These are phyloP conservation scores for Aspergillus sp. DNA, from an alignment of 2,329 filamentous ascomycete species.

Conservation along the genomic window DNA sequence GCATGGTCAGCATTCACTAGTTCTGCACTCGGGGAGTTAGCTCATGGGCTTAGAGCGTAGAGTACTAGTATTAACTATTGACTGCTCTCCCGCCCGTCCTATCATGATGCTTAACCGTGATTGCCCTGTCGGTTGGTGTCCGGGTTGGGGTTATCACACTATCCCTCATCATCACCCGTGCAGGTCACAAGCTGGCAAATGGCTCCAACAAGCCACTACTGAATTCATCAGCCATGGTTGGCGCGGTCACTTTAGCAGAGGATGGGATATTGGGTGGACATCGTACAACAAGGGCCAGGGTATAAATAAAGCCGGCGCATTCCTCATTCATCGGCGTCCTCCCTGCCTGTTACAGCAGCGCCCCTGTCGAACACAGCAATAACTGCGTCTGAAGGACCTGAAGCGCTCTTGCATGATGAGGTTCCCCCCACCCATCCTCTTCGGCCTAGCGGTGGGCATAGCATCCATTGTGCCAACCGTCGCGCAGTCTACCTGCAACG, in stretches of 20 bases:
- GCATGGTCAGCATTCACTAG: background rate
- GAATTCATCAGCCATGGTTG: background rate
- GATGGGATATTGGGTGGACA: background rate
- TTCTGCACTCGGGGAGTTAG: background rate
- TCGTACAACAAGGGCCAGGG: background rate
- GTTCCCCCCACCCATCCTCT: background rate
- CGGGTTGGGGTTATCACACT: background rate
- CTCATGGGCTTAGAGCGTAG: background rate
- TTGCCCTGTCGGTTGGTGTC: background rate
- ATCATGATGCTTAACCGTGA: background rate
- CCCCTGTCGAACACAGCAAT: background rate
- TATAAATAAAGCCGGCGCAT: background rate
- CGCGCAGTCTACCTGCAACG: conserved; percentile 54
- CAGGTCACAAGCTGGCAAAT: background rate
- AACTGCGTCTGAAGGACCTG: background rate
- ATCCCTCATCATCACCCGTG: background rate
- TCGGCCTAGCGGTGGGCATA: conserved; percentile 10
- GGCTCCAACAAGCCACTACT: background rate
- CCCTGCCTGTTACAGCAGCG: background rate
- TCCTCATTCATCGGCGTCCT: background rate
- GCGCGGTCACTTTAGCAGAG: background rate
- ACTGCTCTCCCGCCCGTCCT: background rate
- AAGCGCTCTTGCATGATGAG: background rate
- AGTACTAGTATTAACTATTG: background rate
- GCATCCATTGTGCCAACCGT: conserved; percentile 6